A percentile compares a stretch with the other conserved stretches of the same genome.
Evolutionary conservation across 805 yeast genomes (phyloP).

Genomic region (Candida methanosorbosa): DNA sequence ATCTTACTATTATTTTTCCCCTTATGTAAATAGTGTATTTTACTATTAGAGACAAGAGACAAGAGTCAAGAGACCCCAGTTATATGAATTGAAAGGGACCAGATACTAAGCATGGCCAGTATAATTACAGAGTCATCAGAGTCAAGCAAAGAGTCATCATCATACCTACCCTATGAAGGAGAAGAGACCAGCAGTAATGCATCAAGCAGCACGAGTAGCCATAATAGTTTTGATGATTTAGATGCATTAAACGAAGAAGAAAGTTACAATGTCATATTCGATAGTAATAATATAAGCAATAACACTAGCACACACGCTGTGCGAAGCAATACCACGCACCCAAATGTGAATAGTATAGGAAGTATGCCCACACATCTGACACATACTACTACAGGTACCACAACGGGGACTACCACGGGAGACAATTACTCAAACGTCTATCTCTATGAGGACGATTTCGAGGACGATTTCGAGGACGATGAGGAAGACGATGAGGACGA

Average conservation of each 20-base stretch:
- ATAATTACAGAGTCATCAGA: too few species aligned
- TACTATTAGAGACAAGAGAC: too few species aligned
- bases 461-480: background rate
- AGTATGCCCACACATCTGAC: too few species aligned
- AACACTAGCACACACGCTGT: too few species aligned
- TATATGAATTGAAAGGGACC: background rate
- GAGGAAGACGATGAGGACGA: conserved; percentile 3
- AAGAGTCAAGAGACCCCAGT: background rate
- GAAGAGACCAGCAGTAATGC: background rate
- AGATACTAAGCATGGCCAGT: background rate
- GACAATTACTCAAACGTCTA: background rate
- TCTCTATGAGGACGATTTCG: background rate
- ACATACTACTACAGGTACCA: too few species aligned
- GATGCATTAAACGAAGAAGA: conserved; percentile 5
- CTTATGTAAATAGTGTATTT: too few species aligned
- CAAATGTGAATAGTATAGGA: too few species aligned
- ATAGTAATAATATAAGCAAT: too few species aligned
- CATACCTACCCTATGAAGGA: conserved; percentile 1
- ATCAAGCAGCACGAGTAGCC: background rate
- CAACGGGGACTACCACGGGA: conserved; percentile 2
- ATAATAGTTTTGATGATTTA: conserved; percentile 3
- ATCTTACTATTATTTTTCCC: too few species aligned
- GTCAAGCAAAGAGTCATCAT: too few species aligned
- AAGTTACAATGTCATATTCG: too few species aligned
- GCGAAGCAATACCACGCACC: too few species aligned